Base-by-base conservation (phyloP, 495 filamentous ascomycete genomes). In the Xylaria scruposa region DNA sequence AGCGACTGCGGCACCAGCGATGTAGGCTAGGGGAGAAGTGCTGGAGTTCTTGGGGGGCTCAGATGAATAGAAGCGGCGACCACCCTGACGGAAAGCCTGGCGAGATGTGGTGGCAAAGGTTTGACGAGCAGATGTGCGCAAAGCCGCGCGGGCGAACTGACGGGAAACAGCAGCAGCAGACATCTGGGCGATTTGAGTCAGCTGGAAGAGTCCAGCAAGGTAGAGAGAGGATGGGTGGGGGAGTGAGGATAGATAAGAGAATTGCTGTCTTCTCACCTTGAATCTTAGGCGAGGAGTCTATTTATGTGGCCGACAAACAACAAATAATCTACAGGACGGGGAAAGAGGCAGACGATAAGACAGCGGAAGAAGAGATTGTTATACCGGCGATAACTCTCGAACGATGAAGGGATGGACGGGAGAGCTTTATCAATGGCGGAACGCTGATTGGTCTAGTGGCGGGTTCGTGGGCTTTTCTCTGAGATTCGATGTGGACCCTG, bases 31-130 rank as follows among this genome's bases (percentile, higher is more conserved):
- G 40, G 75, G 47, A 58, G 77, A 77, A 24, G 88, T 80, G 74
- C 86, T 87, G 74, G 86, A 86, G 74, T 88, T 85, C 79, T 86
- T 86, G 29, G 88, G 82, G 46, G 91, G 80, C 75, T 90, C 88
- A 40, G 92, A 93, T 46, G 94, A 89, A 84, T 95, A 97, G 79
- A 91, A 90, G 63, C 93, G 91, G 70, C 89, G 91, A 78, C 87
- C 85, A 72, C 88, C 81, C 76, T 88, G 85, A 78, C 89, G 91
- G 83, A 92, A 88, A 70, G 86, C 85, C 74, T 90, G 87, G 58
- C 87, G 86, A 47, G 87, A 83, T 44, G 85, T 81, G 40, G 81
- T 82, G 47, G 83, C 79, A 71, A 86, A 77, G 29, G 84, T 81
- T 67, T 81, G 84, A 59, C 85, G 85, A 68, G 84, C 77, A 38